Evolutionary conservation across 2,329 filamentous ascomycete genomes (phyloP).

Genomic region (Calonectria hongkongensis): DNA sequence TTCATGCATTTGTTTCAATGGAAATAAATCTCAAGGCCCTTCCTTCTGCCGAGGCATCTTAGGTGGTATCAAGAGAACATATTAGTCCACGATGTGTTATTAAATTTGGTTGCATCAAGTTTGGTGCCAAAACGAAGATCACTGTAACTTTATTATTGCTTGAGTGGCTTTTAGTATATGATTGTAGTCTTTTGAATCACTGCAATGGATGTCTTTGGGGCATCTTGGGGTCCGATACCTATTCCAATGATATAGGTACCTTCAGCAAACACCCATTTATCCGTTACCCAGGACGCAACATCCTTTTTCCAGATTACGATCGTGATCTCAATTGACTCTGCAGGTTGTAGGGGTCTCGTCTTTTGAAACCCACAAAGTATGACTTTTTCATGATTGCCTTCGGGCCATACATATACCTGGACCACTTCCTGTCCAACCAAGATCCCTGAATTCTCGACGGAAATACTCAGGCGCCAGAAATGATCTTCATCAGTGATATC

Average conservation of each 20-base stretch:
- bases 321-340: neutral
- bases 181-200: neutral
- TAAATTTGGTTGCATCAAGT: no score
- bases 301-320: neutral
- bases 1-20: no score
- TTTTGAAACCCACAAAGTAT: neutral
- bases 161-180: no score
- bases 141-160: no score
- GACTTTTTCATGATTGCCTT: neutral
- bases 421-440: slow-evolving; percentile 24
- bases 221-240: neutral
- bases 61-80: no score
- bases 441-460: neutral
- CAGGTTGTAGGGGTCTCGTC: neutral
- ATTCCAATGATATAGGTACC: neutral
- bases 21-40: no score
- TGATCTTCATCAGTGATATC: neutral
- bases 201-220: neutral
- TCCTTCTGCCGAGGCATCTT: no score
- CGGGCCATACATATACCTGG: slow-evolving; percentile 2
- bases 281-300: neutral
- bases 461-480: neutral
- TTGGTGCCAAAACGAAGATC: no score
- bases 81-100: no score
- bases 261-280: neutral